Conservation (phyloP, 768 basidiomycete species). For the Tremella fuciformis region DNA sequence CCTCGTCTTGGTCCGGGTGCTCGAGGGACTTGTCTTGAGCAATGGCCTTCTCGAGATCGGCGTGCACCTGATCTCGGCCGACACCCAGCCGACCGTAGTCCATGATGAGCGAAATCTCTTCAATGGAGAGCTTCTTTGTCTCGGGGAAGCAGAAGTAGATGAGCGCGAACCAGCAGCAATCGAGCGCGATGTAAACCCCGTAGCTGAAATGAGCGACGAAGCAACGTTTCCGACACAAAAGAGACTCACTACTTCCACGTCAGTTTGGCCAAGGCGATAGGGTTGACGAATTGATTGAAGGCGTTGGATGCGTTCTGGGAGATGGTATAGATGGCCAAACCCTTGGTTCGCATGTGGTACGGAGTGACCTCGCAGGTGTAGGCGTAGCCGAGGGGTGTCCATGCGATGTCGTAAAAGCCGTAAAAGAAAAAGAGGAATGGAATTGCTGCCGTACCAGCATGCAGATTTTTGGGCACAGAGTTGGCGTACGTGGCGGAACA, state of each 20-base stretch:
- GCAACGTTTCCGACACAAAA: neutral
- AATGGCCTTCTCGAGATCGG: no score
- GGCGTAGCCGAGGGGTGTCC: conserved; percentile 11
- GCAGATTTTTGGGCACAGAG: conserved; percentile 7
- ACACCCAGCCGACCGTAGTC: conserved; percentile 11
- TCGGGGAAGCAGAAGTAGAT: conserved; percentile 31
- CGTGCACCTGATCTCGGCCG: no score
- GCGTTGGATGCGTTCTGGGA: neutral
- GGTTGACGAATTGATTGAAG: conserved; percentile 8
- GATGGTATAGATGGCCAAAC: conserved; percentile 5
- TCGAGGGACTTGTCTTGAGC: no score
- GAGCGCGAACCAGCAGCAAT: neutral
- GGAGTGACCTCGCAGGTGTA: neutral
- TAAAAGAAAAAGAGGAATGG: conserved; percentile 17
- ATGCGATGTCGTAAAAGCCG: conserved; percentile 10
- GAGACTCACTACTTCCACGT: neutral
- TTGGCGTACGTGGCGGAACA: conserved; percentile 34
- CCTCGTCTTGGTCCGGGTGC: no score
- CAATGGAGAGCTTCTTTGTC: conserved; percentile 49
- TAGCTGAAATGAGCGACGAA: neutral
- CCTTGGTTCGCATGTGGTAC: conserved; percentile 10
- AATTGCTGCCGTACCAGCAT: conserved; percentile 26
- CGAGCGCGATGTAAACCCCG: neutral
- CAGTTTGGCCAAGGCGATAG: neutral
- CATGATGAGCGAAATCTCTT: conserved; percentile 23